phyloP scores from a whole-genome alignment of 2,329 filamentous ascomycete genomes.

The Nemania sp. region DNA sequence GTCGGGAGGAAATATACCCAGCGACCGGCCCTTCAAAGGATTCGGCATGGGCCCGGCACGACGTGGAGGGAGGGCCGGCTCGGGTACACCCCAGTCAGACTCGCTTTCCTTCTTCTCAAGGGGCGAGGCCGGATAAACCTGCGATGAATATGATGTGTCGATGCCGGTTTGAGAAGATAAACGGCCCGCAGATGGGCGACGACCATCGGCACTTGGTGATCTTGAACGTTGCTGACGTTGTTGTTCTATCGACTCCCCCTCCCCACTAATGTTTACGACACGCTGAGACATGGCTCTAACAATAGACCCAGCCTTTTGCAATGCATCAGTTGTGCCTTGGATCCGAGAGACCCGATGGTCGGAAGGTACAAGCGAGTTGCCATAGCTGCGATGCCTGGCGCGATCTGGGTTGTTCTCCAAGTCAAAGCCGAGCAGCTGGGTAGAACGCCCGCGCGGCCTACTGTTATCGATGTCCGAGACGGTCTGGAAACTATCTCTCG shows the following conservation, averaged over 20 bases:
- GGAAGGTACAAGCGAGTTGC: slow-evolving; percentile 58
- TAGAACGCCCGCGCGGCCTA: slow-evolving; percentile 47
- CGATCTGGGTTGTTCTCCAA: slow-evolving; percentile 62
- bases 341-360: slow-evolving; percentile 63
- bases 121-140: slow-evolving; percentile 47
- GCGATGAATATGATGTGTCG: slow-evolving; percentile 59
- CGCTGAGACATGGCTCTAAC: slow-evolving; percentile 91
- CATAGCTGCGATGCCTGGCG: slow-evolving; percentile 59
- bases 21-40: slow-evolving; percentile 81
- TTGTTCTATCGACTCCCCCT: slow-evolving; percentile 80
- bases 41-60: slow-evolving; percentile 60
- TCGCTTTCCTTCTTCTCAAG: slow-evolving; percentile 50
- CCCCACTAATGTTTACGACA: slow-evolving; percentile 96
- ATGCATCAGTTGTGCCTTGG: slow-evolving; percentile 64
- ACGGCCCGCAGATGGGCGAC: slow-evolving; percentile 51
- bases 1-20: slow-evolving; percentile 82
- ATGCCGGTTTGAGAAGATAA: slow-evolving; percentile 48
- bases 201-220: slow-evolving; percentile 56
- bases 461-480: slow-evolving; percentile 58
- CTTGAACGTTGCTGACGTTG: slow-evolving; percentile 67
- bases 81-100: slow-evolving; percentile 39
- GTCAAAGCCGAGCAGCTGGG: slow-evolving; percentile 58
- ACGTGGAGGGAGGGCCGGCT: slow-evolving; percentile 41
- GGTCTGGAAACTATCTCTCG: slow-evolving; percentile 62
- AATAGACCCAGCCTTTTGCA: slow-evolving; percentile 74